Percentiles rank a stretch among this genome's conserved stretches.
Evolutionary conservation across 139 green algal species (phyloP).

Genomic region (Coccomyxa sp.): DNA sequence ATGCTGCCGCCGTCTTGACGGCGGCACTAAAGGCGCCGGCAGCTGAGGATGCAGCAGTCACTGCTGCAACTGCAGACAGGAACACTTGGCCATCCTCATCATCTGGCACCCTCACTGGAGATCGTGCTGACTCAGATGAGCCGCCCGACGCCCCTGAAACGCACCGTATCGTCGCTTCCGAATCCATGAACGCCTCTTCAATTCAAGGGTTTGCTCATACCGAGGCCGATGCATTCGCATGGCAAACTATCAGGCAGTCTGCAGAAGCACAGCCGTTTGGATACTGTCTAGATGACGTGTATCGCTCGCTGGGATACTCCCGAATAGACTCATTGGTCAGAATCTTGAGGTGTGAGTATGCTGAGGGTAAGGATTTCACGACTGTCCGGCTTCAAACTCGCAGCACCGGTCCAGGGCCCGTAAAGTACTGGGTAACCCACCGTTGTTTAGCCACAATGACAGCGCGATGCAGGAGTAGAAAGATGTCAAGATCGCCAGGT

Average conservation of each 20-base stretch:
- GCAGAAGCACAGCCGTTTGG: neutral
- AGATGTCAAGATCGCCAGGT: neutral
- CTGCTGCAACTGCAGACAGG: neutral
- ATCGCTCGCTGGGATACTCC: neutral
- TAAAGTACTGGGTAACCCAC: slow-evolving; percentile 1
- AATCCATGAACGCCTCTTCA: slow-evolving; percentile 1
- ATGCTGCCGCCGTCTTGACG: neutral
- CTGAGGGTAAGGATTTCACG: neutral
- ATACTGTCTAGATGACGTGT: neutral
- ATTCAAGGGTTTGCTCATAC: neutral
- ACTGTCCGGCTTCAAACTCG: neutral
- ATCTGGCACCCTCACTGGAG: neutral
- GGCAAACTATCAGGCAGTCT: neutral
- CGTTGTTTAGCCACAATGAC: neutral
- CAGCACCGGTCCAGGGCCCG: neutral
- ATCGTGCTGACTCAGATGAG: neutral
- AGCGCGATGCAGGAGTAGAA: neutral
- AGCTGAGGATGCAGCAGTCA: neutral
- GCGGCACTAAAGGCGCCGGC: neutral
- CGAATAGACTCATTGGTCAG: slow-evolving; percentile 1
- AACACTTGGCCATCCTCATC: neutral
- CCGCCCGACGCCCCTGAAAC: neutral
- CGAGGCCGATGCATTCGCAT: neutral
- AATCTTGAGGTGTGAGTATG: slow-evolving; percentile 1
- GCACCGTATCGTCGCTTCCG: neutral